Evolutionary conservation across 768 basidiomycete genomes (phyloP).

Genomic region (Tephrocybe sp.): DNA sequence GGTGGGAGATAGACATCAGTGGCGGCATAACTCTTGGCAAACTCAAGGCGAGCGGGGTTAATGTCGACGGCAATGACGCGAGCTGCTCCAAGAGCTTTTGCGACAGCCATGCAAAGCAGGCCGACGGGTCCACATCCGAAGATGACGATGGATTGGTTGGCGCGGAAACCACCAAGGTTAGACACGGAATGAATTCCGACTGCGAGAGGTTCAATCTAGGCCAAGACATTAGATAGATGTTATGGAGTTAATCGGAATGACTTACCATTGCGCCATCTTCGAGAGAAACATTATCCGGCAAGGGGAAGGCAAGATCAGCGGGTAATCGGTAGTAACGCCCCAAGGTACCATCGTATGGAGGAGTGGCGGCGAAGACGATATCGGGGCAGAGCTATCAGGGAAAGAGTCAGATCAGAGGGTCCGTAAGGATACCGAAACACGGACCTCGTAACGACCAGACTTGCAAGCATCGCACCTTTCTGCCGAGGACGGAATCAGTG

Average conservation of each 20-base stretch:
- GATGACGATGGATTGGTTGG: conserved; percentile 74
- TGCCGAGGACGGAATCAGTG: conserved; percentile 18
- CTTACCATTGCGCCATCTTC: conserved; percentile 94
- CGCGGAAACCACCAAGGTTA: conserved; percentile 67
- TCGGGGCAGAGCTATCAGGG: conserved; percentile 70
- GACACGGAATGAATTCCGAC: conserved; percentile 89
- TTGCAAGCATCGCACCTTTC: conserved; percentile 80
- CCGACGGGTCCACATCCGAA: conserved; percentile 90
- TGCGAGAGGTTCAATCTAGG: conserved; percentile 89
- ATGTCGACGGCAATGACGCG: conserved; percentile 87
- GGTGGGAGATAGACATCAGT: conserved; percentile 72
- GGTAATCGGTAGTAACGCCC: conserved; percentile 84
- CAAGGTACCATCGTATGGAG: conserved; percentile 90
- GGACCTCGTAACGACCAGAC: conserved; percentile 76
- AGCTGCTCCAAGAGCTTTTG: conserved; percentile 85
- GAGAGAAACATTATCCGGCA: conserved; percentile 81
- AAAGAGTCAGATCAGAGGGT: neutral
- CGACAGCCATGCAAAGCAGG: conserved; percentile 94
- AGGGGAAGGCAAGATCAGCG: conserved; percentile 76
- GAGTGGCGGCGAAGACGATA: conserved; percentile 89
- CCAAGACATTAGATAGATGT: conserved; percentile 1
- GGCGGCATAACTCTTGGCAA: conserved; percentile 83
- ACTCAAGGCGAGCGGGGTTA: conserved; percentile 70
- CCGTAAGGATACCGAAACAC: conserved; percentile 9
- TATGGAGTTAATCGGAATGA: neutral